These are phyloP conservation scores for Tilletia setariae DNA, from an alignment of 1,284 basidiomycete species.

Conservation along the genomic window DNA sequence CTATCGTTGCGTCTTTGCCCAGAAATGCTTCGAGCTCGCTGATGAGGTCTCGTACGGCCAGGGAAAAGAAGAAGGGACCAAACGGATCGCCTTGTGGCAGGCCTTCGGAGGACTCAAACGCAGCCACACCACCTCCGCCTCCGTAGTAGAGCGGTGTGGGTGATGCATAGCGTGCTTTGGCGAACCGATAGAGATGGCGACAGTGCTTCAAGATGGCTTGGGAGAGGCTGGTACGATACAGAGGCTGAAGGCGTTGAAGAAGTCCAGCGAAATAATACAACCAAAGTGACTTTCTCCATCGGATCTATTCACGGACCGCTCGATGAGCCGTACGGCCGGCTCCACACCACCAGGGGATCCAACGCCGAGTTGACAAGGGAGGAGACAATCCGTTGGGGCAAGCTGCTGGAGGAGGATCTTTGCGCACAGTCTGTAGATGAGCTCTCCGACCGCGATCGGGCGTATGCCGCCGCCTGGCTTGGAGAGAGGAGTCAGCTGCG, in stretches of 20 bases:
- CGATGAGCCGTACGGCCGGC: neutral
- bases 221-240: neutral
- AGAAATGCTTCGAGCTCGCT: neutral
- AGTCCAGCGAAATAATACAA: neutral
- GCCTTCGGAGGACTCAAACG: neutral
- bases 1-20: neutral
- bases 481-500: neutral
- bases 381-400: neutral
- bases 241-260: neutral
- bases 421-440: neutral
- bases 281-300: neutral
- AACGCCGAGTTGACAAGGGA: neutral
- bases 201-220: neutral
- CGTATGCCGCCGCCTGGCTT: neutral
- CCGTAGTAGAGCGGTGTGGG: neutral
- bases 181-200: neutral
- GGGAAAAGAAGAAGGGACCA: slow-evolving; percentile 6
- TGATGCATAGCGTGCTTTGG: neutral
- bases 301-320: neutral
- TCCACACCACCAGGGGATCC: neutral
- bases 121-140: neutral
- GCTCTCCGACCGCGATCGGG: neutral
- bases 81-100: neutral
- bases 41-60: neutral
- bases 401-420: neutral